These are phyloP conservation scores for Ligustrum vulgare DNA, from an alignment of 257 asterid genomes.

Conservation along the genomic window DNA sequence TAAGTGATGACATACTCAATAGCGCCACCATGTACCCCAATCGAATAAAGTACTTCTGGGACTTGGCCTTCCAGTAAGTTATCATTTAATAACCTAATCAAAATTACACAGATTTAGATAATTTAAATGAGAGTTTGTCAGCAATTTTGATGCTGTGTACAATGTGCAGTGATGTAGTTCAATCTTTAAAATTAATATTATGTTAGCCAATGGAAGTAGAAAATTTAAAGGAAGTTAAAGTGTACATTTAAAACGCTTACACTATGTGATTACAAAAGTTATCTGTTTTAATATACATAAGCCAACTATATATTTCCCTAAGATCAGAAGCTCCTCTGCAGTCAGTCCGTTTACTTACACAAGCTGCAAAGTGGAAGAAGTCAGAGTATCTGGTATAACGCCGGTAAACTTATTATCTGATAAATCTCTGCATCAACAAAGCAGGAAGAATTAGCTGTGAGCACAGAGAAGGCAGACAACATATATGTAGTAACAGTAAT, in stretches of 20 bases:
- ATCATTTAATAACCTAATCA: constrained; percentile 62
- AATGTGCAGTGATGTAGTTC: background rate
- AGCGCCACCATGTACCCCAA: constrained; percentile 95
- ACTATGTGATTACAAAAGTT: background rate
- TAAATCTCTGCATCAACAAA: constrained; percentile 71
- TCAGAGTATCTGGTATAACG: constrained; percentile 72
- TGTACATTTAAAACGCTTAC: background rate
- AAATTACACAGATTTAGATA: constrained; percentile 10
- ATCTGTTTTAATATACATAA: background rate
- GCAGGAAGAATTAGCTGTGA: background rate
- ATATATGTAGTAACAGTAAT: background rate
- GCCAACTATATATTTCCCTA: background rate
- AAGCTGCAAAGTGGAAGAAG: constrained; percentile 74
- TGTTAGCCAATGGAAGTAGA: background rate
- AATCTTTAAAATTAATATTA: background rate
- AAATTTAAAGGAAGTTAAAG: background rate
- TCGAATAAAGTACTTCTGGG: constrained; percentile 79
- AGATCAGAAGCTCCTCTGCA: background rate
- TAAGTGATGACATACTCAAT: constrained; percentile 66
- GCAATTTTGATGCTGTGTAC: background rate
- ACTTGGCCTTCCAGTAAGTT: constrained; percentile 83
- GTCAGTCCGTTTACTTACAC: constrained; percentile 54
- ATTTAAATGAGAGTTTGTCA: background rate
- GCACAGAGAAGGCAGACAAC: background rate
- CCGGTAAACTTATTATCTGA: constrained; percentile 79